phyloP scores from a whole-genome alignment of 2,329 filamentous ascomycete genomes.

The Neonectria coccinea region DNA sequence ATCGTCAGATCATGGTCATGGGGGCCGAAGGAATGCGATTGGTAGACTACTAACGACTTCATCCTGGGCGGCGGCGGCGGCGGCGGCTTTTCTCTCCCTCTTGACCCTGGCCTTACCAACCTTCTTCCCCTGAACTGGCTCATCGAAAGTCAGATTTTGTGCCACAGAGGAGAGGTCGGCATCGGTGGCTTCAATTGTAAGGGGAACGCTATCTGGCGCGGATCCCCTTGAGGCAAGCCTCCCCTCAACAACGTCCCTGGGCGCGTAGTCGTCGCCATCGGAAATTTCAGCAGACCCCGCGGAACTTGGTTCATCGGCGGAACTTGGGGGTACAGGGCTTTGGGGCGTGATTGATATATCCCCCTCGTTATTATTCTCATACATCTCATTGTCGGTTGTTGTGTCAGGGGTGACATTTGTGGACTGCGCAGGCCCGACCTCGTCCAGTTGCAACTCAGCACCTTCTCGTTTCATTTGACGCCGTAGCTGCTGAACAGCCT shows the following conservation, averaged over 20 bases:
- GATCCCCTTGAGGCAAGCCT: slow-evolving; percentile 48
- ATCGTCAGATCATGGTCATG: slow-evolving; percentile 4
- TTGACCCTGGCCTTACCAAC: slow-evolving; percentile 64
- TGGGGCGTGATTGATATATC: not conserved
- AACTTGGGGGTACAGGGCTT: not conserved
- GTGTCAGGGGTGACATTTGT: slow-evolving; percentile 1
- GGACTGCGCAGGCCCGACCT: slow-evolving; percentile 18
- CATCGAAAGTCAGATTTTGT: slow-evolving; percentile 44
- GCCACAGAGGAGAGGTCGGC: slow-evolving; percentile 30
- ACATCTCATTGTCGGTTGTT: not conserved
- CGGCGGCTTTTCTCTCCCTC: slow-evolving; percentile 60
- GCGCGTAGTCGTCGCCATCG: slow-evolving; percentile 60
- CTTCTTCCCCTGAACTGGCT: slow-evolving; percentile 52
- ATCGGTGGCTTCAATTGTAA: slow-evolving; percentile 6
- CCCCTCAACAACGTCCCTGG: slow-evolving; percentile 57
- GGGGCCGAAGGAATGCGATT: not conserved
- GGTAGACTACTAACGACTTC: slow-evolving; percentile 49
- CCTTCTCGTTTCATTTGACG: slow-evolving; percentile 88
- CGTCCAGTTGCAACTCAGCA: slow-evolving; percentile 64
- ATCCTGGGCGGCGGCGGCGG: slow-evolving; percentile 53
- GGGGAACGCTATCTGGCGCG: slow-evolving; percentile 1
- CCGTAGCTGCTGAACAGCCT: slow-evolving; percentile 83
- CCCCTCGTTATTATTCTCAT: not conserved
- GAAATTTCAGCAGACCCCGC: slow-evolving; percentile 32
- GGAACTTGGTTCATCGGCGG: slow-evolving; percentile 16